Base-by-base conservation (phyloP, 805 yeast genomes). In the Yarrowia divulgata region DNA sequence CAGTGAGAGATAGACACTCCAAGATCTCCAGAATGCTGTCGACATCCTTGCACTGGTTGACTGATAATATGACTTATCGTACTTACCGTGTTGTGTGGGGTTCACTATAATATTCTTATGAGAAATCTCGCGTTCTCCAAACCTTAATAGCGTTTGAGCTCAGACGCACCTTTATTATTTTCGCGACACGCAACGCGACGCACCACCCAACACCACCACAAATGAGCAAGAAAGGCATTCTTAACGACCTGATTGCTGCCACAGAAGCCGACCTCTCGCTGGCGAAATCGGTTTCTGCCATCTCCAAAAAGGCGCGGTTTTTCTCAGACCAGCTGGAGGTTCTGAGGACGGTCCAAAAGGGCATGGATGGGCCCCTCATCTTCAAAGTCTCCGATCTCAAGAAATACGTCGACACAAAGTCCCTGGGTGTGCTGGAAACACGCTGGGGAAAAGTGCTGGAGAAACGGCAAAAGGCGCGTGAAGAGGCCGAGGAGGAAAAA, bases 311-410 rank as follows among this genome's bases (percentile, higher is more conserved):
- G 16, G 50, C 52, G 8, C 52, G 40, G 6, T 42, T 32, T n/a
- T 60, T 60, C 32, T 8, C 42, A 3, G 52, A 60, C 18, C 66
- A 60, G 52, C 52, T 60, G 52, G 52, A 60, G 8, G 23, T 16
- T 6, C 52, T 60, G 52, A 13, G 52, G 7, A n/a, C 5, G 19
- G 34, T 60, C 18, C 50, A 60, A 16, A 43, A 45, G n/a, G 52
- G 63, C 48, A 40, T 57, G 63, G 48, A 29, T 16, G 63, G 63
- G 3, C 63, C 63, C 23, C 63, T 57, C 19, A 57, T 57, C 9
- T 40, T 57, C 63, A 40, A 57, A 16, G 23, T 57, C n/a, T 7
- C 16, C 39, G 63, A 57, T n/a, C 46, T 57, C 39, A 57, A 57
- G n/a, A 40, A 42, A 7, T 23, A 57, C 63, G 12, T 57, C 8